A percentile compares a stretch with the other conserved stretches of the same genome.
phyloP scores from a whole-genome alignment of 2,329 filamentous ascomycete genomes.

The Neofusicoccum laricinum region DNA sequence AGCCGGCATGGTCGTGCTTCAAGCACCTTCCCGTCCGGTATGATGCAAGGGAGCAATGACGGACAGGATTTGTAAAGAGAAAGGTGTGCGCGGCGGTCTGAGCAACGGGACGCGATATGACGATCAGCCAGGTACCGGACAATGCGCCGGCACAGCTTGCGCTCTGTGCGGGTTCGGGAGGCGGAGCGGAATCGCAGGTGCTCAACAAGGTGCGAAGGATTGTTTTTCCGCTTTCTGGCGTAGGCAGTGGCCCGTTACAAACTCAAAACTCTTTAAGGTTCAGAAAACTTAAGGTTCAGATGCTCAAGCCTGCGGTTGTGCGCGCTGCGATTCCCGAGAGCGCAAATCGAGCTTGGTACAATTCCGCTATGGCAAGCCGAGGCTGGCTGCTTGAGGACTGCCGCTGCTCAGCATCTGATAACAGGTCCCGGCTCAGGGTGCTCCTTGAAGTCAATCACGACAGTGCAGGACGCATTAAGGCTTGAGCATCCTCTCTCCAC shows the following conservation, averaged over 20 bases:
- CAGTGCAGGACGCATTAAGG: neutral
- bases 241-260: neutral
- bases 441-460: constrained; percentile 7
- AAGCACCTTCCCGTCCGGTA: neutral
- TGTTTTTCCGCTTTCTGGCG: neutral
- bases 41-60: constrained; percentile 11
- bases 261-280: neutral
- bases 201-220: neutral
- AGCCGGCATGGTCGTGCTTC: neutral
- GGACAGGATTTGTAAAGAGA: neutral
- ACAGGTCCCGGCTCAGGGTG: neutral
- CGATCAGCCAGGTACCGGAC: constrained; percentile 7
- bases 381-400: neutral
- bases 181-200: neutral
- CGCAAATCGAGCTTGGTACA: neutral
- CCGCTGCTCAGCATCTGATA: neutral
- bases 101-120: neutral
- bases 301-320: neutral
- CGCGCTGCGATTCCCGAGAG: neutral
- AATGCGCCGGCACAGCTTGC: neutral
- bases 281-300: neutral
- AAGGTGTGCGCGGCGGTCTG: neutral
- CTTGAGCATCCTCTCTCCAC: constrained; percentile 2
- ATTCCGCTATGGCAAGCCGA: neutral
- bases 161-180: constrained; percentile 1